Evolutionary conservation across 495 filamentous ascomycete species (phyloP).

Genomic region (Clohesyomyces aquaticus): DNA sequence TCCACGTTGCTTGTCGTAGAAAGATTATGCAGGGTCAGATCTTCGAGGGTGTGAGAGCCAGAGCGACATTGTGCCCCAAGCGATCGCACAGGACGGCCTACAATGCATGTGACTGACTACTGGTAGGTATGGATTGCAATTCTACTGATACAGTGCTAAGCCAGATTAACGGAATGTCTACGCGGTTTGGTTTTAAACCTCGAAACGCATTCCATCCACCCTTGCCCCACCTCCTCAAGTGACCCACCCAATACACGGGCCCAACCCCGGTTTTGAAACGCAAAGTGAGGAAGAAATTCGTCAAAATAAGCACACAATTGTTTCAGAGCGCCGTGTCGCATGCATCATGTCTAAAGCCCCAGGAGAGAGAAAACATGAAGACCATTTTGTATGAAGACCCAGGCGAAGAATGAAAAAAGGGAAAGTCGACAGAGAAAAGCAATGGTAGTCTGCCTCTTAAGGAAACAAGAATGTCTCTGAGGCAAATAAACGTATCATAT

Average conservation of each 20-base stretch:
- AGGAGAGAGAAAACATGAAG: constrained; percentile 17
- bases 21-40: constrained; percentile 10
- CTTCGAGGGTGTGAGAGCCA: not conserved
- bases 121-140: not conserved
- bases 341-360: constrained; percentile 38
- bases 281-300: constrained; percentile 9
- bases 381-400: constrained; percentile 26
- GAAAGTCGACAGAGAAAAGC: not conserved
- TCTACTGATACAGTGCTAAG: constrained; percentile 13
- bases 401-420: not conserved
- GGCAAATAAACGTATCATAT: constrained; percentile 16
- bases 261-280: constrained; percentile 9
- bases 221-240: constrained; percentile 11
- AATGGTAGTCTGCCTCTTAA: not conserved
- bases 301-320: constrained; percentile 27
- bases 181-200: not conserved
- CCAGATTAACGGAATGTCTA: not conserved
- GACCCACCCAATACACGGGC: not conserved
- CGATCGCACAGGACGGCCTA: not conserved
- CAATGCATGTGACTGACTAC: not conserved
- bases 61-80: not conserved
- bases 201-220: constrained; percentile 14
- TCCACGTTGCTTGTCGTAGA: constrained; percentile 30
- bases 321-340: constrained; percentile 37
- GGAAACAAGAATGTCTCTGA: not conserved